Conservation (phyloP, 2,329 filamentous ascomycete species). For the Neoscytalidium dimidiatum region DNA sequence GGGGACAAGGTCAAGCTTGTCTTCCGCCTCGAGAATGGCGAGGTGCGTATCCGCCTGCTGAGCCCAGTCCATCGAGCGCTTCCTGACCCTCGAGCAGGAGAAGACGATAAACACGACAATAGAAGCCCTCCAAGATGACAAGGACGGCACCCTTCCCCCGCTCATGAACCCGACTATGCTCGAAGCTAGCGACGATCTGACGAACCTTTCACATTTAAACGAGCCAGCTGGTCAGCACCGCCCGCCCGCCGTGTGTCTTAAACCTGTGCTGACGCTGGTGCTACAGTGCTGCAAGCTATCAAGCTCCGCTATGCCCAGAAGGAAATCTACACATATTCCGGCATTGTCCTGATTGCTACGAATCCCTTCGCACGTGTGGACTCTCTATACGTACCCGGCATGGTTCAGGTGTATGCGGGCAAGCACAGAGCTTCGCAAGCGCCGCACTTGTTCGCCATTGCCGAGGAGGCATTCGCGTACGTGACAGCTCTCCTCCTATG, state of each 20-base stretch:
- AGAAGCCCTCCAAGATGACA: slow-evolving; percentile 74
- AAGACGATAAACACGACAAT: slow-evolving; percentile 78
- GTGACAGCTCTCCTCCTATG: slow-evolving; percentile 31
- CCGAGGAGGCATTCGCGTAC: slow-evolving; percentile 97
- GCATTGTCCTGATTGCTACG: slow-evolving; percentile 96
- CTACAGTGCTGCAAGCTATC: slow-evolving; percentile 89
- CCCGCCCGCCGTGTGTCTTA: not conserved
- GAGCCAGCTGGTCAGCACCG: slow-evolving; percentile 81
- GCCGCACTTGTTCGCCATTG: slow-evolving; percentile 97
- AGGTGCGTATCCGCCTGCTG: slow-evolving; percentile 57
- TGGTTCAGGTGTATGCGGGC: slow-evolving; percentile 99
- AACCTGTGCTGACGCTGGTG: slow-evolving; percentile 29
- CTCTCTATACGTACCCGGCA: slow-evolving; percentile 96
- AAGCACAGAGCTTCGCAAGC: slow-evolving; percentile 96
- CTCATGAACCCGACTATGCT: slow-evolving; percentile 98
- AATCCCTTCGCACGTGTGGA: slow-evolving; percentile 98
- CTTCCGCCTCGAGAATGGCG: slow-evolving; percentile 89
- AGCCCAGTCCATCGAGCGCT: not conserved
- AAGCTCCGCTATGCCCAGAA: slow-evolving; percentile 96
- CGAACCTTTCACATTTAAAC: slow-evolving; percentile 95
- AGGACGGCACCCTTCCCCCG: slow-evolving; percentile 78
- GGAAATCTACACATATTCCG: slow-evolving; percentile 99
- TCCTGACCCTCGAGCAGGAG: slow-evolving; percentile 53
- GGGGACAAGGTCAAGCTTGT: slow-evolving; percentile 85
- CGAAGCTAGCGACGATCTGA: slow-evolving; percentile 97